Conservation (phyloP, 2,329 filamentous ascomycete genomes). For the Keithomyces neogunnii region DNA sequence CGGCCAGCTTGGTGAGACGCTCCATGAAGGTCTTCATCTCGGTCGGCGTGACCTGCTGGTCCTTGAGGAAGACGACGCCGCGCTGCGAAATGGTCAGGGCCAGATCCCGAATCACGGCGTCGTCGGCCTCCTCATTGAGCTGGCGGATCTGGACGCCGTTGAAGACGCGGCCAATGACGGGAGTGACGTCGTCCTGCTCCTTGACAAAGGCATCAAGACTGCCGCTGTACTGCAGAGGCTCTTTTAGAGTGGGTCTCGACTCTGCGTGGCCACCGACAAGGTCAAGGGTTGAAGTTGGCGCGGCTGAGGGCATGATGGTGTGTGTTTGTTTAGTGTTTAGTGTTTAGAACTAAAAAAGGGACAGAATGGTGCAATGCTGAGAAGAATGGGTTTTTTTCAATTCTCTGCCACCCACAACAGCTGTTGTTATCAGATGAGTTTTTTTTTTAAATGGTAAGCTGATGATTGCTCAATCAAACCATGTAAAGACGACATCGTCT, state of each 20-base stretch:
- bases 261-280: slow-evolving; percentile 22
- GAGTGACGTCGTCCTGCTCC: slow-evolving; percentile 31
- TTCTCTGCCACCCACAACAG: too few relatives aligned
- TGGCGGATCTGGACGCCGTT: slow-evolving; percentile 25
- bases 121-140: slow-evolving; percentile 29
- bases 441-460: background rate
- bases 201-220: slow-evolving; percentile 28
- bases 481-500: slow-evolving; percentile 21
- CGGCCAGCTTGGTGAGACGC: slow-evolving; percentile 21
- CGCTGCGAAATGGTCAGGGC: slow-evolving; percentile 39
- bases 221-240: slow-evolving; percentile 31
- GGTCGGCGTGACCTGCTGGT: slow-evolving; percentile 25
- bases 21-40: slow-evolving; percentile 31
- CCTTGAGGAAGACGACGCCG: slow-evolving; percentile 28
- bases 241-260: slow-evolving; percentile 18
- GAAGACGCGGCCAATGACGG: slow-evolving; percentile 42
- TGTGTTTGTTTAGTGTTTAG: too few relatives aligned
- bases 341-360: too few relatives aligned
- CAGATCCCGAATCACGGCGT: slow-evolving; percentile 40
- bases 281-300: background rate
- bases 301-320: slow-evolving; percentile 26
- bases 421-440: too few relatives aligned
- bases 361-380: too few relatives aligned
- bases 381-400: too few relatives aligned
- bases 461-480: background rate